A percentile compares a stretch with the other conserved stretches of the same genome.
phyloP scores from a whole-genome alignment of 2,329 filamentous ascomycete species.

The Catunica adiposa region DNA sequence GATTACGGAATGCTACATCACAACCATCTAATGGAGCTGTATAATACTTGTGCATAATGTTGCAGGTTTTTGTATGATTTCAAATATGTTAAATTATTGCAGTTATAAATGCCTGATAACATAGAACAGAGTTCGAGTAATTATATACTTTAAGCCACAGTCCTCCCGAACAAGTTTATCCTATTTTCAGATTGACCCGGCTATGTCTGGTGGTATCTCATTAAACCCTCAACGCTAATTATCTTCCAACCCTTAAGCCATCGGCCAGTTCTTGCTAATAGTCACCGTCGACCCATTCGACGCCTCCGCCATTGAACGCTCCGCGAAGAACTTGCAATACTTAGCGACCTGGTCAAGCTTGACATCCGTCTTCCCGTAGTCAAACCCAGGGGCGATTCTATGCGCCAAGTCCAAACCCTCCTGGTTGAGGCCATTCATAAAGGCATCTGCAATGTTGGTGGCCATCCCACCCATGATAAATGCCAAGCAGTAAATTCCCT shows the following conservation, averaged over 20 bases:
- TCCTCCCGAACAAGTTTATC: too few relatives aligned
- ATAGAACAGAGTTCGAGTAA: too few relatives aligned
- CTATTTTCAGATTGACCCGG: too few relatives aligned
- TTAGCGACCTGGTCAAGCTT: slow-evolving; percentile 24
- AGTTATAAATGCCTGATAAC: neutral
- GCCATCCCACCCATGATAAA: slow-evolving; percentile 37
- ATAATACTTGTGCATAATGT: too few relatives aligned
- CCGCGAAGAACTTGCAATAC: slow-evolving; percentile 24
- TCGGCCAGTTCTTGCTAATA: slow-evolving; percentile 24
- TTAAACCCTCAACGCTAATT: neutral
- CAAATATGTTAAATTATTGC: neutral
- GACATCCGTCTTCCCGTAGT: slow-evolving; percentile 19
- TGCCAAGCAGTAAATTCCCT: slow-evolving; percentile 35
- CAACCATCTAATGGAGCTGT: too few relatives aligned
- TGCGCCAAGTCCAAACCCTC: slow-evolving; percentile 20
- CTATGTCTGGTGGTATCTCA: too few relatives aligned
- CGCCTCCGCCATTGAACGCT: slow-evolving; percentile 20
- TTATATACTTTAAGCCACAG: too few relatives aligned
- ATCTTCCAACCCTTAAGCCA: slow-evolving; percentile 16
- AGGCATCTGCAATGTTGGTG: slow-evolving; percentile 35
- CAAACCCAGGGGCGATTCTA: slow-evolving; percentile 19
- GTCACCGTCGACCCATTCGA: slow-evolving; percentile 22
- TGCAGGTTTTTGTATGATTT: too few relatives aligned
- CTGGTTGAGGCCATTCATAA: slow-evolving; percentile 23
- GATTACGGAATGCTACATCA: too few relatives aligned